Percentiles rank a stretch among this genome's conserved stretches.
phyloP scores from a whole-genome alignment of 2,329 filamentous ascomycete species.

The Coleophoma crateriformis region DNA sequence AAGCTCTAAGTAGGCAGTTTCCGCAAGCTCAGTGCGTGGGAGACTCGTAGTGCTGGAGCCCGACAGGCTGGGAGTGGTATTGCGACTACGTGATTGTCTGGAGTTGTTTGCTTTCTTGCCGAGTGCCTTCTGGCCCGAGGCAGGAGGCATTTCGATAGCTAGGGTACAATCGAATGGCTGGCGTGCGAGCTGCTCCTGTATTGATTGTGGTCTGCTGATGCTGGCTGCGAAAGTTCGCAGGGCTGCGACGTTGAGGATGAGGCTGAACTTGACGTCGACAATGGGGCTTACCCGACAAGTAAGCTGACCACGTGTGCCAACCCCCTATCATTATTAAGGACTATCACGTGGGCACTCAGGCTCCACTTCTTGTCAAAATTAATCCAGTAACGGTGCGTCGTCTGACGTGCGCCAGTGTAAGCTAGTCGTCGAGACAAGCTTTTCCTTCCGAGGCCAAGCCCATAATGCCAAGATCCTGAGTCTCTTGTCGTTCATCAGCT shows the following conservation, averaged over 20 bases:
- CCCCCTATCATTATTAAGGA: too few species aligned
- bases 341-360: too few species aligned
- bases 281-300: too few species aligned
- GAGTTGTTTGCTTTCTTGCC: constrained; percentile 61
- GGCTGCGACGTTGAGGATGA: too few species aligned
- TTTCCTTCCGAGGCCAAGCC: not conserved
- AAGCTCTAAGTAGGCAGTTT: constrained; percentile 63
- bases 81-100: constrained; percentile 65
- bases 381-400: too few species aligned
- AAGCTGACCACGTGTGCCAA: too few species aligned
- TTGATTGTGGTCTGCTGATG: too few species aligned
- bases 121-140: constrained; percentile 53
- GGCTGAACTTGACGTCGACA: too few species aligned
- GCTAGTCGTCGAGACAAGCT: not conserved
- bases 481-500: not conserved
- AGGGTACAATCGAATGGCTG: not conserved
- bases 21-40: constrained; percentile 42
- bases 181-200: not conserved
- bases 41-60: constrained; percentile 32
- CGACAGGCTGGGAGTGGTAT: constrained; percentile 62
- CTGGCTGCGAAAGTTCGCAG: too few species aligned
- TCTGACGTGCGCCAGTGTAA: too few species aligned
- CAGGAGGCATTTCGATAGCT: constrained; percentile 45
- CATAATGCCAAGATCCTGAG: too few species aligned
- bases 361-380: too few species aligned